Base-by-base conservation (phyloP, 306 rosid genomes). In the Ceratonia siliqua region DNA sequence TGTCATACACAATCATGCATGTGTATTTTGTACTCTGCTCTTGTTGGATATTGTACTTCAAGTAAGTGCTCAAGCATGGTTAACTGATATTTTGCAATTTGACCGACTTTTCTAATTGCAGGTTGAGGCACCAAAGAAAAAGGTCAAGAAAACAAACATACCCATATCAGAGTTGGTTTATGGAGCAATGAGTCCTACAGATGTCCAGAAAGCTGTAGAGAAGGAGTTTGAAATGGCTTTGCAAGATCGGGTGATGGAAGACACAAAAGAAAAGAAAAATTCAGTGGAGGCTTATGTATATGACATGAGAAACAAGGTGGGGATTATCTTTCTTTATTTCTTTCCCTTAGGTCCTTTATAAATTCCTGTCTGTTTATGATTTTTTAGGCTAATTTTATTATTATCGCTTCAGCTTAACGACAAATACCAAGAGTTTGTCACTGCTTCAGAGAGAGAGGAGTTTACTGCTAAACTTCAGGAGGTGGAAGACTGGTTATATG, bases 211-310 rank as follows among this genome's bases (percentile, higher is more conserved):
- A 72, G 97, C 99, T 41, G 79, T 92, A 22, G 99, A 94, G 77
- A 90, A 82, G 73, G 99, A 94, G 78, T 92, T 83, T 75, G 99
- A 94, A 83, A 94, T 94, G 99, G 99, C 99, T 68, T 78, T 94
- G 75, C 97, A 94, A 82, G 99, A 94, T 67, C 88, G 97, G 9
- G 95, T 94, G 24, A 94, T 94, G 96, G 99, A 94, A 75, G 99
- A 94, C 77, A 94, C 97, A 8, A 94, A 94, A 67, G 99, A 94
- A 80, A 90, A 82, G 89, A 94, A 94, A 76, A 94, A 92, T 83
- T 96, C 95, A 10, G 99, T 92, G 0, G 96, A 94, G 87, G 89
- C 99, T 11, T 94, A 92, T 70, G 99, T 94, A 18, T 94, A 94
- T 81, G 96, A 94, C 74, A 90, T 88, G 96, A 88, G 97, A 78